Percentiles rank a stretch among this genome's conserved stretches.
These are phyloP conservation scores for Fennellomyces sp. DNA, from an alignment of 371 early-diverging fungal species.

Conservation along the genomic window DNA sequence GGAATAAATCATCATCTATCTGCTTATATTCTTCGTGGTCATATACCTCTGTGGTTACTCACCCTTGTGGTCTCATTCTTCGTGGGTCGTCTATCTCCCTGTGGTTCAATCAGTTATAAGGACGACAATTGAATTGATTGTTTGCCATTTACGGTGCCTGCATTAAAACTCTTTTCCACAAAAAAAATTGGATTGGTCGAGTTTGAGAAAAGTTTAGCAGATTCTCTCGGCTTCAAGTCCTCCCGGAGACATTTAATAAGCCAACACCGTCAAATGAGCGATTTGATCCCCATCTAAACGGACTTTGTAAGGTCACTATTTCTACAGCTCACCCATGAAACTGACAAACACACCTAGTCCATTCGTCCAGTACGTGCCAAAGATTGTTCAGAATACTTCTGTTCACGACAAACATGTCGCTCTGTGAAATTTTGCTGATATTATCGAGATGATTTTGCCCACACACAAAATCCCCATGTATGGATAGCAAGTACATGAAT, in stretches of 20 bases:
- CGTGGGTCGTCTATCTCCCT: no score
- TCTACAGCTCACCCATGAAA: neutral
- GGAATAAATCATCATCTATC: no score
- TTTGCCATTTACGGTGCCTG: no score
- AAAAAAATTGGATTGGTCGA: no score
- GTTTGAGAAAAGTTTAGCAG: no score
- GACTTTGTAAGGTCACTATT: neutral
- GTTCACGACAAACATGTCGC: slow-evolving; percentile 75
- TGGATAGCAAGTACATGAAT: slow-evolving; percentile 91
- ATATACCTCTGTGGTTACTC: no score
- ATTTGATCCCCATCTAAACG: slow-evolving; percentile 90
- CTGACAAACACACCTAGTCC: slow-evolving; percentile 77
- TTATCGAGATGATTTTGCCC: slow-evolving; percentile 90
- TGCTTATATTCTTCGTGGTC: no score
- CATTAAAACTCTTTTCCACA: no score
- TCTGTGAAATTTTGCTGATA: slow-evolving; percentile 81
- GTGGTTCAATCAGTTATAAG: no score
- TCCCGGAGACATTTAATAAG: slow-evolving; percentile 56
- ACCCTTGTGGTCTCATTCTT: no score
- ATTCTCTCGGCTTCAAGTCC: slow-evolving; percentile 84
- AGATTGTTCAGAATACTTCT: slow-evolving; percentile 80
- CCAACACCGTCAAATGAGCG: slow-evolving; percentile 84
- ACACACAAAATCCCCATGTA: slow-evolving; percentile 95
- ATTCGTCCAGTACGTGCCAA: slow-evolving; percentile 91
- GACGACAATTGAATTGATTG: no score